Conservation (phyloP, 805 yeast species). For the Kodamaea laetipori region DNA sequence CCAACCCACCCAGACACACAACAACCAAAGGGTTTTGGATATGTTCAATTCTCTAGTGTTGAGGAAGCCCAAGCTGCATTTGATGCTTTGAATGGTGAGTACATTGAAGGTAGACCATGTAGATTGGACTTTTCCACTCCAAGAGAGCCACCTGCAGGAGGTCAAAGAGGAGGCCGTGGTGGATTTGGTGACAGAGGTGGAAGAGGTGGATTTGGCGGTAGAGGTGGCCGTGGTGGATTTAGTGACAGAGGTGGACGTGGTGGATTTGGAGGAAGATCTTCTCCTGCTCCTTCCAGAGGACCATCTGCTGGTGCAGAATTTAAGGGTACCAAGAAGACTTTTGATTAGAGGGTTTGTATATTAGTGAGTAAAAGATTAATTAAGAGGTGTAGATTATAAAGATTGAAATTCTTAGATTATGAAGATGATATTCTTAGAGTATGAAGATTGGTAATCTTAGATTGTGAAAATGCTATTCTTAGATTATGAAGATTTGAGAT, state of each 20-base stretch:
- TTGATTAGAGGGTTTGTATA: conserved; percentile 49
- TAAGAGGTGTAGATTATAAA: neutral
- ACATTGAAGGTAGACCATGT: conserved; percentile 88
- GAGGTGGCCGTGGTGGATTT: conserved; percentile 26
- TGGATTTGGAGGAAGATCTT: conserved; percentile 32
- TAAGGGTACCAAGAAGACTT: conserved; percentile 82
- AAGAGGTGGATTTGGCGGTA: conserved; percentile 36
- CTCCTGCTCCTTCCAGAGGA: conserved; percentile 64
- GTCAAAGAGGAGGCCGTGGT: conserved; percentile 26
- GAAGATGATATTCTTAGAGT: neutral
- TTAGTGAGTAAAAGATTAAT: neutral
- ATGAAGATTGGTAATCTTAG: too few species aligned
- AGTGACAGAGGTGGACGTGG: conserved; percentile 27
- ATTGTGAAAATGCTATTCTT: too few species aligned
- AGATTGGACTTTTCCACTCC: conserved; percentile 96
- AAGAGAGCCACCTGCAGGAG: conserved; percentile 53
- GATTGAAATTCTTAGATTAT: neutral
- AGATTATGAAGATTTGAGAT: too few species aligned
- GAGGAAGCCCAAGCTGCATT: conserved; percentile 92
- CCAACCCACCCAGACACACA: conserved; percentile 99
- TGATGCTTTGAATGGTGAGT: conserved; percentile 84
- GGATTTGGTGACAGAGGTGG: conserved; percentile 31
- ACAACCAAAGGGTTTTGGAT: conserved; percentile 99
- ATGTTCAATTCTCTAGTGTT: conserved; percentile 83
- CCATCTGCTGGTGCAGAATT: conserved; percentile 67